Percentiles rank a stretch among this genome's conserved stretches.
Conservation (phyloP, 805 yeast species). For the Wickerhamomyces ciferrii region DNA sequence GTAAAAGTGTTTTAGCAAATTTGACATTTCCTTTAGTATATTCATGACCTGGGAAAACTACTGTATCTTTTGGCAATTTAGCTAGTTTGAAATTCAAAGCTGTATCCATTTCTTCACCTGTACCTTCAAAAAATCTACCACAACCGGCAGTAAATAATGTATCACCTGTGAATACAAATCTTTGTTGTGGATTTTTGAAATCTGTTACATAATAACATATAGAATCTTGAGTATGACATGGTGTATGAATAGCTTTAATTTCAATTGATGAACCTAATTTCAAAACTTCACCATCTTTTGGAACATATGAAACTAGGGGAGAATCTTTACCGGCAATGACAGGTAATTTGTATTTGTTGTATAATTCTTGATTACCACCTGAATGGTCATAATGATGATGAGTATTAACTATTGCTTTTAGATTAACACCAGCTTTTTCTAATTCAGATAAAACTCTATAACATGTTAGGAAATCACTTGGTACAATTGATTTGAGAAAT, state of each 20-base stretch:
- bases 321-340: conserved; percentile 83
- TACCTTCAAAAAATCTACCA: conserved; percentile 95
- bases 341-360: conserved; percentile 37
- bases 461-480: neutral
- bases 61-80: conserved; percentile 60
- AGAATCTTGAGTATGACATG: conserved; percentile 97
- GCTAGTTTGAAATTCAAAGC: conserved; percentile 60
- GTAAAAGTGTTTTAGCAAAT: conserved; percentile 60
- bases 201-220: conserved; percentile 82
- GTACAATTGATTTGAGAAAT: neutral
- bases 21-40: conserved; percentile 79
- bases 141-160: conserved; percentile 93
- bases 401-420: conserved; percentile 83
- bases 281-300: conserved; percentile 56
- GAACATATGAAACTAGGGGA: conserved; percentile 66
- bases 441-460: conserved; percentile 38
- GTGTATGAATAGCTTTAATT: conserved; percentile 85
- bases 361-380: conserved; percentile 61
- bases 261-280: conserved; percentile 59
- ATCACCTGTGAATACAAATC: conserved; percentile 91
- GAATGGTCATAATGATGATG: conserved; percentile 97
- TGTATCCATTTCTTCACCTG: conserved; percentile 70
- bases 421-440: conserved; percentile 34
- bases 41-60: conserved; percentile 93
- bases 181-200: conserved; percentile 44